These are phyloP conservation scores for Neoascochyta sp. DNA, from an alignment of 2,329 filamentous ascomycete genomes.

Conservation along the genomic window DNA sequence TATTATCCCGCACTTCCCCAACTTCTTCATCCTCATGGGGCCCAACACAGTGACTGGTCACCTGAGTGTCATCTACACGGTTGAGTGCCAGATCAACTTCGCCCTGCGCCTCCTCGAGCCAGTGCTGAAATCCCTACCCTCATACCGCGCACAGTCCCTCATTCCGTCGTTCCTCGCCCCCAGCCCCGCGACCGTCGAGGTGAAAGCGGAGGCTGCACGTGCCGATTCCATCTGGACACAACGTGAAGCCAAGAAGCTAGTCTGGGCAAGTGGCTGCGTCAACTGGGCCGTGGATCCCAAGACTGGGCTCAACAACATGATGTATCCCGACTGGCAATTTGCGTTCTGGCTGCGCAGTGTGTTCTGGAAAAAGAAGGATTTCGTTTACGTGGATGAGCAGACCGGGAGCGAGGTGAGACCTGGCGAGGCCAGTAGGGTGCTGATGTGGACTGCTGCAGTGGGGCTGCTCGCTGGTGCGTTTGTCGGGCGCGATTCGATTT, in stretches of 20 bases:
- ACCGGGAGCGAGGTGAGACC: conserved; percentile 18
- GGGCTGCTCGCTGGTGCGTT: conserved; percentile 12
- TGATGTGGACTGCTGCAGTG: conserved; percentile 7
- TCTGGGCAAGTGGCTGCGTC: conserved; percentile 51
- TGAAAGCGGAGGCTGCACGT: conserved; percentile 37
- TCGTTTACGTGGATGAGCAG: conserved; percentile 30
- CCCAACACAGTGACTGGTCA: conserved; percentile 49
- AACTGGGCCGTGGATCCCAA: conserved; percentile 51
- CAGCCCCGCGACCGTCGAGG: conserved; percentile 31
- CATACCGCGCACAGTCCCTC: conserved; percentile 21
- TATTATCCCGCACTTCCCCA: conserved; percentile 38
- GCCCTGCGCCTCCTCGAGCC: conserved; percentile 43
- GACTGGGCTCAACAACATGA: conserved; percentile 49
- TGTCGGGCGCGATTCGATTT: conserved; percentile 14
- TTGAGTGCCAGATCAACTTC: conserved; percentile 53
- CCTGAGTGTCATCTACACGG: conserved; percentile 49
- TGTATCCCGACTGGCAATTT: conserved; percentile 54
- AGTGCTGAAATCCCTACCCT: conserved; percentile 36
- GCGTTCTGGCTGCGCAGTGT: conserved; percentile 49
- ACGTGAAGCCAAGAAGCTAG: conserved; percentile 41
- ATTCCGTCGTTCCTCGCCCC: conserved; percentile 18
- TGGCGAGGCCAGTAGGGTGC: conserved; percentile 6
- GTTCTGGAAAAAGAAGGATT: conserved; percentile 42
- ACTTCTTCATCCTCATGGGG: conserved; percentile 23
- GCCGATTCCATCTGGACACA: conserved; percentile 42